phyloP scores from a whole-genome alignment of 257 asterid species.

The Solanum habrochaites region DNA sequence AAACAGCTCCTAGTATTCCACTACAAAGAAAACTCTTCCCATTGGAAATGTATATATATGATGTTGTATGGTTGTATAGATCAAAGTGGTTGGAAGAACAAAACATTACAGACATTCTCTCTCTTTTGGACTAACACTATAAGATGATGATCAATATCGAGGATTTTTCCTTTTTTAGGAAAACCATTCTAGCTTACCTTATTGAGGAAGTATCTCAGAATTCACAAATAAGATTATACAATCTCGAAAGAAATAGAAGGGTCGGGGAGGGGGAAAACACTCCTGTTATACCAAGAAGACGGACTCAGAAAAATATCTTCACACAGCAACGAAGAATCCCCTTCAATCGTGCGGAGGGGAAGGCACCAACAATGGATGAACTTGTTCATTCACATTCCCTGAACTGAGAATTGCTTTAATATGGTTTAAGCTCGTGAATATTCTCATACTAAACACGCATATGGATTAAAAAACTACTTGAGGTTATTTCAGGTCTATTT shows the following conservation, averaged over 20 bases:
- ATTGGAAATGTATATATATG: not conserved
- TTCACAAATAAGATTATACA: not conserved
- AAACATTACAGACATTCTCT: not conserved
- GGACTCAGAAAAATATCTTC: slow-evolving; percentile 20
- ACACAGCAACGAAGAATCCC: not conserved
- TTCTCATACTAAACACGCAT: not conserved
- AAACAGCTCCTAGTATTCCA: not conserved
- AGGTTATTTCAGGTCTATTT: not conserved
- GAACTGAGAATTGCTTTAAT: slow-evolving; percentile 33
- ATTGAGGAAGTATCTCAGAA: not conserved
- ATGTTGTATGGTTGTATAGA: not conserved
- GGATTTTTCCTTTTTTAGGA: not conserved
- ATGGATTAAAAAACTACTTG: not conserved
- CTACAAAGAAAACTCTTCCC: not conserved
- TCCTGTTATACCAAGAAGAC: not conserved
- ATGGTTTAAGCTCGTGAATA: slow-evolving; percentile 6
- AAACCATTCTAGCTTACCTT: not conserved
- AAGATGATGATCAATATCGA: not conserved
- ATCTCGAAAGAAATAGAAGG: not conserved
- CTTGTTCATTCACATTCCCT: slow-evolving; percentile 27
- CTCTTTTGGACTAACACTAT: not conserved
- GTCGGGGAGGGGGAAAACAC: not conserved
- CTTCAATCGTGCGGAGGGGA: no score
- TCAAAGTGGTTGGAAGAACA: not conserved
- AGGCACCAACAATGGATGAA: not conserved